These are phyloP conservation scores for Pestalotiopsis fici DNA, from an alignment of 2,329 filamentous ascomycete genomes.

Conservation along the genomic window DNA sequence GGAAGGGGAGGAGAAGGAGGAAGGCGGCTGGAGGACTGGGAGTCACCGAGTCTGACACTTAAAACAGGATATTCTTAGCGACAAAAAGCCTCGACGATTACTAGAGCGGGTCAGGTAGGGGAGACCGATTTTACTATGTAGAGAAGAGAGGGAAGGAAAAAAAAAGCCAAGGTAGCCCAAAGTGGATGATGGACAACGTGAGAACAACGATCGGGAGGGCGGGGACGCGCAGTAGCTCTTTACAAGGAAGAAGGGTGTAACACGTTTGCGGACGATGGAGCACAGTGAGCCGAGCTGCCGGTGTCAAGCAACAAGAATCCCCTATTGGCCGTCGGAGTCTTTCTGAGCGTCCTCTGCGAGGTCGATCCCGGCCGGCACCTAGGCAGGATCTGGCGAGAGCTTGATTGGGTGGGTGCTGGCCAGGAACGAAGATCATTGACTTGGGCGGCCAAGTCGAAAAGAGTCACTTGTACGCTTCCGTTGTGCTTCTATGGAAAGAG, in stretches of 20 bases:
- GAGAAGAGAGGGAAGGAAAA: background rate
- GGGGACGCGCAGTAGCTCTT: background rate
- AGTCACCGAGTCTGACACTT: background rate
- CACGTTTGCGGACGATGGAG: constrained; percentile 7
- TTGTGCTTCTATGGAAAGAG: background rate
- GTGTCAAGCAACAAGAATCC: background rate
- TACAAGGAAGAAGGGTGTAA: background rate
- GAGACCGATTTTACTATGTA: too few relatives aligned
- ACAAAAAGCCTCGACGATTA: background rate
- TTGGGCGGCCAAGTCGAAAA: background rate
- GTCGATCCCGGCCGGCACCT: background rate
- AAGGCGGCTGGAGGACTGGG: background rate
- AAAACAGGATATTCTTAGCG: background rate
- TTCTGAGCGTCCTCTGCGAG: background rate
- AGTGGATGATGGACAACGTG: background rate
- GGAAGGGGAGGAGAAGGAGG: background rate
- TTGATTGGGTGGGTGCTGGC: background rate
- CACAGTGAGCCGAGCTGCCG: constrained; percentile 6
- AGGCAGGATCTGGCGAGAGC: background rate
- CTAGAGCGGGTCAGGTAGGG: too few relatives aligned
- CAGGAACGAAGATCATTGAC: constrained; percentile 7
- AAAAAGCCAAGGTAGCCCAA: background rate
- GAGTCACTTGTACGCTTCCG: background rate
- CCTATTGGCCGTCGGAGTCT: constrained; percentile 6
- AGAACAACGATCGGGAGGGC: background rate